Conservation (phyloP, 2,329 filamentous ascomycete genomes). For the Nannizziopsis arthrosporioides region DNA sequence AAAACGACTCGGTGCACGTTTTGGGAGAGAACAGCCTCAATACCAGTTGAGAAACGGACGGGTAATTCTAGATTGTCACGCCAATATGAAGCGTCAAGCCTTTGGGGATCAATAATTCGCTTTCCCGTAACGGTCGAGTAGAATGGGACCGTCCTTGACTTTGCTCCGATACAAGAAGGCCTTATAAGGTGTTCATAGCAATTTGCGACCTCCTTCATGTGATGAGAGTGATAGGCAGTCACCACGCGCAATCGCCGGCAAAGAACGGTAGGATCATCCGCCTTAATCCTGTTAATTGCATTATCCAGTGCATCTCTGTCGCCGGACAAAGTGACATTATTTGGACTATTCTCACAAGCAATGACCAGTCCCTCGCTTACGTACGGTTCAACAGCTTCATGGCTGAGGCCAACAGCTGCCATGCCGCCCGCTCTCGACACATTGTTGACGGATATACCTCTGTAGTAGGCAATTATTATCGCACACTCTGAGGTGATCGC, state of each 20-base stretch:
- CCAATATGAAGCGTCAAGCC: slow-evolving; percentile 8
- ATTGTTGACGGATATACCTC: slow-evolving; percentile 13
- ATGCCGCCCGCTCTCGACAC: slow-evolving; percentile 7
- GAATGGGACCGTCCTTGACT: neutral
- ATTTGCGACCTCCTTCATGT: slow-evolving; percentile 1
- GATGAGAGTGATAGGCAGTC: slow-evolving; percentile 10
- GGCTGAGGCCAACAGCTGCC: slow-evolving; percentile 11
- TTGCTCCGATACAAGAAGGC: neutral
- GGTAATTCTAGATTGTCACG: slow-evolving; percentile 11
- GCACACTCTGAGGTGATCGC: slow-evolving; percentile 24
- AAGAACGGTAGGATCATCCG: slow-evolving; percentile 4
- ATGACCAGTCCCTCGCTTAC: slow-evolving; percentile 2
- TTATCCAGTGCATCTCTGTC: slow-evolving; percentile 3
- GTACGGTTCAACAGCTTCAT: neutral
- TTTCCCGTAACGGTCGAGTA: slow-evolving; percentile 11
- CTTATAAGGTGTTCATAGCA: neutral
- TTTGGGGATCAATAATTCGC: neutral
- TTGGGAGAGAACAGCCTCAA: neutral
- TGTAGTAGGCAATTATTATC: slow-evolving; percentile 38
- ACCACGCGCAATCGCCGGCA: slow-evolving; percentile 9
- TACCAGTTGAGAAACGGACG: slow-evolving; percentile 12
- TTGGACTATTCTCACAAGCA: slow-evolving; percentile 15
- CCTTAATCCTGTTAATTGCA: neutral
- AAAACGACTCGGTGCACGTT: slow-evolving; percentile 7
- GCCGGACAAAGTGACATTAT: slow-evolving; percentile 15